Base-by-base conservation (phyloP, 495 filamentous ascomycete genomes). In the Hypoxylon intermedium region DNA sequence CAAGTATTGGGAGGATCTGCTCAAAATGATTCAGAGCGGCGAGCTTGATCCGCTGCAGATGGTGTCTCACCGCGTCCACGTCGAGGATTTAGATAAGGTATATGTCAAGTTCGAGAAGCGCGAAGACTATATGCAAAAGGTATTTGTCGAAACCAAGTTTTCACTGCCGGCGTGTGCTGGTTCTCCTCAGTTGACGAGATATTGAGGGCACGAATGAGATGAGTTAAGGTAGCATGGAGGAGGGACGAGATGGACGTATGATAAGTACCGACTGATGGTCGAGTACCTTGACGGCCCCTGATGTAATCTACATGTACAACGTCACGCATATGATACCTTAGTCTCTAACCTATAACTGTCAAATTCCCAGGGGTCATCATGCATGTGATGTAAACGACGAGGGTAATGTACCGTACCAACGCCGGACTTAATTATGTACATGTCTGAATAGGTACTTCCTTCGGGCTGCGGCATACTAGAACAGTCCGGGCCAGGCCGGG, bases 41-140 rank as follows among this genome's bases (percentile, higher is more conserved):
- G 78, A 88, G 52, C 86, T 95, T 38, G 85, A 96, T 48, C 91
- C 91, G 0, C 71, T 87, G 3, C 84, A 87, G 67, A 95, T 96
- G 86, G 72, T 96, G 9, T 86, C 84, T 16, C 92, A 96, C 67
- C 85, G 91, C 0, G 78, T 91, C n/a, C 73, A 79, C 1, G 64
- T 96, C 0, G 88, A 93, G 48, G 91, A 95, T 49, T 74, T 93
- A 43, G 85, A 84, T 44, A 81, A 82, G 60, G 74, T 91, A 6
- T 93, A 94, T 63, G 72, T 79, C 36, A 83, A 82, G 63, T 94
- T 92, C 51, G 82, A 93, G 24, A 78, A 83, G 69, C 82, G 86
- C 52, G 82, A 88, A 45, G 82, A 85, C 46, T 79, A 81, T 2
- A 85, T 92, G 74, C 85, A 89, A 72, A 91, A 92, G 74, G 77